These are phyloP conservation scores for Arctium minus DNA, from an alignment of 129 eudicot genomes.

Conservation along the genomic window DNA sequence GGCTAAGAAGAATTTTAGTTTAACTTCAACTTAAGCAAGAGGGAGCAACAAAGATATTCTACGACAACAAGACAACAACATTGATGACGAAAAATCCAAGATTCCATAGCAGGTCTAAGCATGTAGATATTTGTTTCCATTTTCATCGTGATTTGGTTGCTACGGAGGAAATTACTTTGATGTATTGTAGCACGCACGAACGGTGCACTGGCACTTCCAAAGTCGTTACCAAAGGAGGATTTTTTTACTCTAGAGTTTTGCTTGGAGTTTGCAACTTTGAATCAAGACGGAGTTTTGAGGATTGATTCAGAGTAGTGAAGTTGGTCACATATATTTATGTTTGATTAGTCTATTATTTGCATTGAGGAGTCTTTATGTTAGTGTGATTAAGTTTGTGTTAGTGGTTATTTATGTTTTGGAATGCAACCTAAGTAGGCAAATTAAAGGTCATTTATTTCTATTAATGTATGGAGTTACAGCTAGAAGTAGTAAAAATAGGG, in stretches of 20 bases:
- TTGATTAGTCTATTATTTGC: neutral
- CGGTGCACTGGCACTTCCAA: neutral
- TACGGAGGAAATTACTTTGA: neutral
- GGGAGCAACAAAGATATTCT: neutral
- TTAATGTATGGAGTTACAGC: neutral
- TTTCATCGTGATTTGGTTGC: neutral
- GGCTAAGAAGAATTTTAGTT: too few relatives aligned
- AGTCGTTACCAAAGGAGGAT: neutral
- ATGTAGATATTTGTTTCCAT: neutral
- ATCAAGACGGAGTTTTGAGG: neutral
- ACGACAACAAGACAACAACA: neutral
- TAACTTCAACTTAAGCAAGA: neutral
- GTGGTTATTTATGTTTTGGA: neutral
- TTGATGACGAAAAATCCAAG: neutral
- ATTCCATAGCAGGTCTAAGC: neutral
- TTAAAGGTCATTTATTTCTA: neutral
- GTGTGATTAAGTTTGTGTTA: neutral
- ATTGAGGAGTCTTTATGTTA: neutral
- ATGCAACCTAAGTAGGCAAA: neutral
- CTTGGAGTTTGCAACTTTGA: neutral
- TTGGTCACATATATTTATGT: neutral
- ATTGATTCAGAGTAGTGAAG: neutral
- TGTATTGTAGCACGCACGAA: neutral
- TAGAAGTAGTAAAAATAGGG: neutral
- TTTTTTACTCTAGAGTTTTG: neutral